phyloP scores from a whole-genome alignment of 176 grass and related monocot species.

The Elymus sibiricus region DNA sequence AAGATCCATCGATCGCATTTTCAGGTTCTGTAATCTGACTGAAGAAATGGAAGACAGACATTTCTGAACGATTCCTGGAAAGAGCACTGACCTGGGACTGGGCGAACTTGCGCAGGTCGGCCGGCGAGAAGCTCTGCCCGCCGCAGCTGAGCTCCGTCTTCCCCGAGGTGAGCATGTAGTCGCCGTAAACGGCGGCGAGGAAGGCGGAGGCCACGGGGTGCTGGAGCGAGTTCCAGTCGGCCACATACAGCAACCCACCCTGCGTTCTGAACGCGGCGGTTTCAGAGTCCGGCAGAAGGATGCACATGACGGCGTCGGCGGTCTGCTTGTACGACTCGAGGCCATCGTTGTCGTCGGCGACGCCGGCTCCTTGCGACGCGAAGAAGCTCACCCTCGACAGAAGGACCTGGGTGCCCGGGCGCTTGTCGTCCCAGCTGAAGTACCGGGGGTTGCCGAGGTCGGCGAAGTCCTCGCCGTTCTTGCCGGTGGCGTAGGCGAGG shows the following conservation, averaged over 20 bases:
- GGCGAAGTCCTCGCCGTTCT: constrained; percentile 54
- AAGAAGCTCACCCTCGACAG: constrained; percentile 74
- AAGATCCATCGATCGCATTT: not conserved
- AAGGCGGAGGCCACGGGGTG: constrained; percentile 72
- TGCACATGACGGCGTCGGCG: constrained; percentile 70
- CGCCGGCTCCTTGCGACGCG: constrained; percentile 30
- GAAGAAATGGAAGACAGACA: not conserved
- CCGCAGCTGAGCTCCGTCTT: constrained; percentile 50
- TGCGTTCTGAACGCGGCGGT: constrained; percentile 66
- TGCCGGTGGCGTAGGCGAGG: constrained; percentile 60
- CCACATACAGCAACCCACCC: constrained; percentile 58
- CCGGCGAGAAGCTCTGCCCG: constrained; percentile 41
- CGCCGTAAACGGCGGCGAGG: constrained; percentile 58
- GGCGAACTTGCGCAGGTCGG: constrained; percentile 69
- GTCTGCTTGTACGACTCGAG: constrained; percentile 55
- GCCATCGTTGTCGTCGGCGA: not conserved
- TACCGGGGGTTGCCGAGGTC: constrained; percentile 64
- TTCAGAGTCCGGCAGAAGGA: constrained; percentile 68
- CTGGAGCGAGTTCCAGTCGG: constrained; percentile 72
- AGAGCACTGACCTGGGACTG: constrained; percentile 46
- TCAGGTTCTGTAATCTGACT: not conserved
- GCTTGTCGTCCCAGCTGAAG: constrained; percentile 95
- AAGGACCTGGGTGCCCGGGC: constrained; percentile 74
- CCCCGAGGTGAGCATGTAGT: constrained; percentile 61
- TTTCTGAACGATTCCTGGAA: not conserved